These are phyloP conservation scores for Chlorociboria aeruginascens DNA, from an alignment of 495 filamentous ascomycete genomes.

Conservation along the genomic window DNA sequence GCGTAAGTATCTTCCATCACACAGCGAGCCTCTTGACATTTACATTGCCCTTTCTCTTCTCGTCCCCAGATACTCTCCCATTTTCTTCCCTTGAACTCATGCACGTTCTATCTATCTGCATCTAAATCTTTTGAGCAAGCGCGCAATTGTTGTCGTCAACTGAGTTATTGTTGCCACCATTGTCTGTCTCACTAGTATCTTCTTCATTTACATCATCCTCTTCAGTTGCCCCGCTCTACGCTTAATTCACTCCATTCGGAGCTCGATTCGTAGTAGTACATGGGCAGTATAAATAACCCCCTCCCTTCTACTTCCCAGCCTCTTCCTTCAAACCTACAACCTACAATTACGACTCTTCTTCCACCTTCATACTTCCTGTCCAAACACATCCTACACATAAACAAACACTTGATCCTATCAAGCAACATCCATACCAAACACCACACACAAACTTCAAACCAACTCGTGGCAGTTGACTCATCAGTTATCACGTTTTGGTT, in stretches of 20 bases:
- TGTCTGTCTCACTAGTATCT: background rate
- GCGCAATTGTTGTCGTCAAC: background rate
- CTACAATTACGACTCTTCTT: background rate
- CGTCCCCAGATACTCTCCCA: background rate
- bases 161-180: background rate
- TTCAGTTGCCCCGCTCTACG: too few species aligned
- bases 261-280: background rate
- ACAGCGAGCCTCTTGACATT: background rate
- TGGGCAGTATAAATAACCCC: background rate
- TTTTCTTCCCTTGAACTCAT: background rate
- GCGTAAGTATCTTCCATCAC: background rate
- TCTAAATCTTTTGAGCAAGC: too few species aligned
- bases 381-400: background rate
- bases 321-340: background rate
- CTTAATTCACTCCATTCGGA: too few species aligned
- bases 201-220: background rate
- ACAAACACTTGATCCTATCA: background rate
- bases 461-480: constrained; percentile 4
- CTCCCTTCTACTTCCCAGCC: background rate
- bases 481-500: constrained; percentile 6
- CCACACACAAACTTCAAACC: background rate
- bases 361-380: background rate
- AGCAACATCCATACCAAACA: background rate
- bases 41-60: background rate
- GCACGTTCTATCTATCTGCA: background rate